A percentile compares a stretch with the other conserved stretches of the same genome.
Conservation (phyloP, 179 eudicot species). For the Camellia oleifera region DNA sequence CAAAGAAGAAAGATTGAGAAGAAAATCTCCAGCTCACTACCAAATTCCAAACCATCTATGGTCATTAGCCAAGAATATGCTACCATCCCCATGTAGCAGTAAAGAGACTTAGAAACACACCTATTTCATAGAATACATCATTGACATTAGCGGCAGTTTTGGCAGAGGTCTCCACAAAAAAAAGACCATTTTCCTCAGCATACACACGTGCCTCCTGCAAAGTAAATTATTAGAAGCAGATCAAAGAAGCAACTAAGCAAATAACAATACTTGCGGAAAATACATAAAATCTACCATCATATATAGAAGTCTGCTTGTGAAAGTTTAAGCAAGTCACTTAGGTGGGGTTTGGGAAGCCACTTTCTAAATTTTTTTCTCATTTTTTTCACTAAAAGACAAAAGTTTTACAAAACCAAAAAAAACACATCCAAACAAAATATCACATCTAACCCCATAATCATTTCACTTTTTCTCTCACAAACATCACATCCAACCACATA, state of each 20-base stretch:
- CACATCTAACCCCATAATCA: too few species aligned
- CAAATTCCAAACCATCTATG: neutral
- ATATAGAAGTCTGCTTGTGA: neutral
- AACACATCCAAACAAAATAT: too few species aligned
- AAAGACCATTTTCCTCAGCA: conserved; percentile 91
- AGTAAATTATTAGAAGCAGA: neutral
- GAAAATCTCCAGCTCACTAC: neutral
- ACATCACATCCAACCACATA: too few species aligned
- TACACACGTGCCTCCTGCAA: conserved; percentile 79
- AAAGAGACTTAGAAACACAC: conserved; percentile 29
- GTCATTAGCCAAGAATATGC: neutral
- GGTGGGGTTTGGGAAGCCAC: too few species aligned
- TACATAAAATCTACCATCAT: too few species aligned
- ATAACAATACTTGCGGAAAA: neutral
- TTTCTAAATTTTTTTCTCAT: too few species aligned
- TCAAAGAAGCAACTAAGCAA: neutral
- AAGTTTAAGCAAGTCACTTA: neutral
- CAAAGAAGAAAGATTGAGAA: neutral
- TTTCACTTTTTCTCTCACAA: too few species aligned
- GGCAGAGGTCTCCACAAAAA: conserved; percentile 92
- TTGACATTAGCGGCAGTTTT: conserved; percentile 85
- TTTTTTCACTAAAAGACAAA: too few species aligned
- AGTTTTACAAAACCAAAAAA: too few species aligned
- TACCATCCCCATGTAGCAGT: neutral
- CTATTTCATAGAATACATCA: conserved; percentile 81